Evolutionary conservation across 2,329 filamentous ascomycete species (phyloP).

Genomic region (Stagonosporopsis cucurbitacearum): DNA sequence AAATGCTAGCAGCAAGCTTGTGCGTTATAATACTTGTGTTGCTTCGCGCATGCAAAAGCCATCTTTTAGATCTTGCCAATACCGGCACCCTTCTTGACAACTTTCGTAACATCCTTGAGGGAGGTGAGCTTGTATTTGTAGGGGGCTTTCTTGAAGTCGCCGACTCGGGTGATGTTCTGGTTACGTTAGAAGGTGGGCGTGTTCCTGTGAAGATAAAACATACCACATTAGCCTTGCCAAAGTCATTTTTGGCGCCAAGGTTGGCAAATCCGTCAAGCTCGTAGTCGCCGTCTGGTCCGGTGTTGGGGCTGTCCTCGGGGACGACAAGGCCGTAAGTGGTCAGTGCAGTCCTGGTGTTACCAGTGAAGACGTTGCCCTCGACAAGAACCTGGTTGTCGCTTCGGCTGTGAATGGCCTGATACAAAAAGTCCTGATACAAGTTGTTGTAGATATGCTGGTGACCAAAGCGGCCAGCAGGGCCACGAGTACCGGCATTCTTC

Average conservation of each 20-base stretch:
- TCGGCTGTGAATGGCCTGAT: slow-evolving; percentile 53
- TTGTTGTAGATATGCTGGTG: slow-evolving; percentile 68
- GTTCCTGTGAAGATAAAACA: no score
- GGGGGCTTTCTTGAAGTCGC: slow-evolving; percentile 57
- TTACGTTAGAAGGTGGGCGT: no score
- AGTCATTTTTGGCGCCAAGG: slow-evolving; percentile 60
- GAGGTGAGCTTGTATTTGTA: slow-evolving; percentile 60
- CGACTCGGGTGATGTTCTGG: slow-evolving; percentile 59
- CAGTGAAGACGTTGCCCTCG: slow-evolving; percentile 57
- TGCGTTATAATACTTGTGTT: not conserved
- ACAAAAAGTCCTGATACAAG: slow-evolving; percentile 48
- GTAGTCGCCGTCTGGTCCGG: slow-evolving; percentile 59
- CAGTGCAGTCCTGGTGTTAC: slow-evolving; percentile 57
- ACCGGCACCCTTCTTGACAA: slow-evolving; percentile 55
- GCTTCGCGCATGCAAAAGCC: not conserved
- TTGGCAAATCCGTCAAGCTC: slow-evolving; percentile 64
- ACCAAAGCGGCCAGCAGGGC: slow-evolving; percentile 69
- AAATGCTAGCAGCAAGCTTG: not conserved
- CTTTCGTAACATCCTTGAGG: slow-evolving; percentile 50
- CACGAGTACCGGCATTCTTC: slow-evolving; percentile 67
- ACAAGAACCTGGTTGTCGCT: slow-evolving; percentile 55
- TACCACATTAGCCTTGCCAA: slow-evolving; percentile 52
- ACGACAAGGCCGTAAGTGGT: slow-evolving; percentile 63
- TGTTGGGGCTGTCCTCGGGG: slow-evolving; percentile 63
- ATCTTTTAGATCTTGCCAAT: slow-evolving; percentile 50